Percentiles rank a stretch among this genome's conserved stretches.
These are phyloP conservation scores for Fusarium pseudograminearum DNA, from an alignment of 2,329 filamentous ascomycete genomes.

Conservation along the genomic window DNA sequence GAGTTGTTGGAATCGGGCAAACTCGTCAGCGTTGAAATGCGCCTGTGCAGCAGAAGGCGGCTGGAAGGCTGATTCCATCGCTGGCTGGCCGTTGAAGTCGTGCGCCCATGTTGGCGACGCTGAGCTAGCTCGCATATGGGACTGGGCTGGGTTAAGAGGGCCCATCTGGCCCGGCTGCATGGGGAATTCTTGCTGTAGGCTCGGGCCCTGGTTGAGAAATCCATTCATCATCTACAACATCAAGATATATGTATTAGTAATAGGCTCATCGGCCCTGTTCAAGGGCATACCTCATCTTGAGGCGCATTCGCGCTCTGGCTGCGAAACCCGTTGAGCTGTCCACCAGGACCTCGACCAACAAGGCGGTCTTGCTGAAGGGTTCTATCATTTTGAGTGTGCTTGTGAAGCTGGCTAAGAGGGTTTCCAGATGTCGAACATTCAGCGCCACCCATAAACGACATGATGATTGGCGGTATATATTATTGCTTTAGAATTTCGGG, in stretches of 20 bases:
- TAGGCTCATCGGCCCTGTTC: conserved; percentile 23
- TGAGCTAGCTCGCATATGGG: conserved; percentile 65
- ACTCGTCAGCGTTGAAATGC: conserved; percentile 85
- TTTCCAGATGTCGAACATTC: conserved; percentile 98
- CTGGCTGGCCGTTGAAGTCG: conserved; percentile 68
- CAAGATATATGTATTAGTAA: conserved; percentile 48
- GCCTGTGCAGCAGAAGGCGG: conserved; percentile 65
- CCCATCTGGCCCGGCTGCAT: conserved; percentile 61
- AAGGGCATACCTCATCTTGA: conserved; percentile 75
- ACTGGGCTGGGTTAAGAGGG: conserved; percentile 63
- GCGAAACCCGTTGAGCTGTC: conserved; percentile 80
- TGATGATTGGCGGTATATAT: conserved; percentile 56
- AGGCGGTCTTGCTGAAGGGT: conserved; percentile 92
- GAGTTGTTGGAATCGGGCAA: conserved; percentile 85
- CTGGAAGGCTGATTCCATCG: conserved; percentile 79
- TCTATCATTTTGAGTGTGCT: conserved; percentile 96
- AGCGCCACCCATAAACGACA: conserved; percentile 96
- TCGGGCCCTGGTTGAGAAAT: conserved; percentile 85
- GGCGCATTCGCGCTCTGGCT: conserved; percentile 75
- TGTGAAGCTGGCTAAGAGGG: conserved; percentile 96
- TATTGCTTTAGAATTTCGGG: conserved; percentile 18
- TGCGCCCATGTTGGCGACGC: conserved; percentile 67
- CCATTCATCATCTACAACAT: conserved; percentile 84
- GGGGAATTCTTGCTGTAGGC: conserved; percentile 65
- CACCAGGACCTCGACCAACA: conserved; percentile 78